Base-by-base conservation (phyloP, 2,329 filamentous ascomycete species). In the Onygena corvina region DNA sequence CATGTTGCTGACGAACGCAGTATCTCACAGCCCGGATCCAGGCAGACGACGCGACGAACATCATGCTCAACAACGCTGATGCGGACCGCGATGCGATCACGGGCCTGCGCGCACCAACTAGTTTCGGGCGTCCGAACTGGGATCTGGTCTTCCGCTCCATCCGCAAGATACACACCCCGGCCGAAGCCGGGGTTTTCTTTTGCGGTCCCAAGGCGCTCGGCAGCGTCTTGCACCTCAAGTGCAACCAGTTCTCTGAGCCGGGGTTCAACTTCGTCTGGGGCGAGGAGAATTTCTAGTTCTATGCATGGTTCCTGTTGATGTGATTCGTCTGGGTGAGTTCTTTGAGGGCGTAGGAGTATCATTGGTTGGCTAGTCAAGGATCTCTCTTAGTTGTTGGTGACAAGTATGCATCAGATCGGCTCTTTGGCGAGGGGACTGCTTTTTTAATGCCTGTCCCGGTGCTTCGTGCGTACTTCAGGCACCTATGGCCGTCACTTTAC, bases 1-100 rank as follows among this genome's bases (percentile, higher is more conserved):
- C 2, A 14, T 6, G n/a, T 44, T 27, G 38, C 35, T 46, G 5
- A 16, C 12, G 4, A 9, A 12, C 35, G 16, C 49, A 75, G 71
- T 93, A 92, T 64, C 76, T 93, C 50, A 92, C 86, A 2, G 86
- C 85, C 60, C 87, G 84, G 73, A 88, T 90, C 70, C 87, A 88
- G 71, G 77, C 79, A 21, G 84, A 89, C 64, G 86, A 90, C 61
- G 85, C 85, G 46, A 88, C 84, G 40, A 90, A 92, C 69, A 90
- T 92, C 70, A 90, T 90, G 84, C 88, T 90, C 73, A 89, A 90
- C 70, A 84, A 89, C 59, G 84, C 82, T 63, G 86, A 88, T 61
- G 83, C 83, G 56, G 84, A 90, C 63, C 84, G 83, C 66, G 85
- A 92, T 64, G 80, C 85, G 59, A 89, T 92, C 63, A 92, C 86